Percentiles rank a stretch among this genome's conserved stretches.
These are phyloP conservation scores for Aspergillus alliaceus DNA, from an alignment of 2,329 filamentous ascomycete species.

Conservation along the genomic window DNA sequence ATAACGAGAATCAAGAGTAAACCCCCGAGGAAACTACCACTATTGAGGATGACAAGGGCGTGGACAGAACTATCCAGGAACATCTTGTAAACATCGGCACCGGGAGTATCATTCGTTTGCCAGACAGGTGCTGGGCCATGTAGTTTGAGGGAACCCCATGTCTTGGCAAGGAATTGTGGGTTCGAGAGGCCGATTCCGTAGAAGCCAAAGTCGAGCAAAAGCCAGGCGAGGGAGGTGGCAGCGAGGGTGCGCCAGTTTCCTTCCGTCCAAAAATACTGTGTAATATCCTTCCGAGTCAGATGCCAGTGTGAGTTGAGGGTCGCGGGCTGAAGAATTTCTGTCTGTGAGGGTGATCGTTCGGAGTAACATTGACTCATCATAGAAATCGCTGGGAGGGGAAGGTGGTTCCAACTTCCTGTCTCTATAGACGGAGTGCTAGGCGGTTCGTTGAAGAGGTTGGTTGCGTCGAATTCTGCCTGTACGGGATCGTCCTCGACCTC, in stretches of 20 bases:
- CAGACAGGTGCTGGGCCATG: conserved; percentile 31
- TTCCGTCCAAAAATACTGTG: conserved; percentile 44
- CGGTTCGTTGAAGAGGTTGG: conserved; percentile 55
- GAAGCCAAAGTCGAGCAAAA: conserved; percentile 59
- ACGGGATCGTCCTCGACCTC: conserved; percentile 64
- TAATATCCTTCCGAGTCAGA: conserved; percentile 38
- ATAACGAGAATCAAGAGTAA: conserved; percentile 42
- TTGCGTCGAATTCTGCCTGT: conserved; percentile 60
- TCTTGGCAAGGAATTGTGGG: conserved; percentile 44
- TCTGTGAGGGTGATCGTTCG: conserved; percentile 21
- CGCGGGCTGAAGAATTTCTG: conserved; percentile 31
- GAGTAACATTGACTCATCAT: conserved; percentile 25
- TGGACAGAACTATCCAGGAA: conserved; percentile 40
- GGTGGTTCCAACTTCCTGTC: conserved; percentile 24
- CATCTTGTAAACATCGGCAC: conserved; percentile 45
- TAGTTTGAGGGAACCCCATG: conserved; percentile 38
- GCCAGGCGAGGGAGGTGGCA: conserved; percentile 53
- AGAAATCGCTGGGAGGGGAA: conserved; percentile 27
- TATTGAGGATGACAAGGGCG: conserved; percentile 42
- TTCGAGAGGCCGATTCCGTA: conserved; percentile 55
- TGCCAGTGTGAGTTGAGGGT: conserved; percentile 45
- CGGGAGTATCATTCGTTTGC: conserved; percentile 34
- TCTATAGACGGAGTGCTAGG: conserved; percentile 24
- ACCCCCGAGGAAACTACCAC: conserved; percentile 45
- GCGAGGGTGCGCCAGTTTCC: conserved; percentile 45